Evolutionary conservation across 768 basidiomycete species (phyloP), one percentile per base, ranked within the genome.

Genomic region (Hebeloma cylindrosporum): DNA sequence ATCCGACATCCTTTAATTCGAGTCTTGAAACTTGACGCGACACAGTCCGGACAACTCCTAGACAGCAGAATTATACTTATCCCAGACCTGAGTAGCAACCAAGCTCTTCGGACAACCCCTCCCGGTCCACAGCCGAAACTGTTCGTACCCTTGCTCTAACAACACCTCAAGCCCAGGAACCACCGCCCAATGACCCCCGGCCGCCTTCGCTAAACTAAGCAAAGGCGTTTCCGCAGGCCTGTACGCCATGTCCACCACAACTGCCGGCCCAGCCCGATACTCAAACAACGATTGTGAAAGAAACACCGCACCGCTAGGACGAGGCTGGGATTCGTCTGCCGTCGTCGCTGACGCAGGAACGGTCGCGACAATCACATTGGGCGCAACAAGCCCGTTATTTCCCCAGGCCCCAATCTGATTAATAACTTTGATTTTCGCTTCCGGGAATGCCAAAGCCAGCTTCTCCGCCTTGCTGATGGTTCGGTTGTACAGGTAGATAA

Each of bases 191-290:
- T 75, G 70, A 21, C 62, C 50, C 5, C 69, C 71, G 17, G 60
- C 66, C 28, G 61, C 57, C 53, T 75, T 72, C 3, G 91, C 93
- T 10, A 95, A 65, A 40, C 63, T 60, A 18, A 97, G 66, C 43
- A 99, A 63, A 0, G 93, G 85, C 10, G 95, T 98, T 54, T 82
- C 76, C 3, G 84, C 79, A 0, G 94, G 96, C 54, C 85, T 85
- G 63, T 97, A 98, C 14, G 94, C 93, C 86, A 96, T 88, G 56
- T 99, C 96, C 8, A 98, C 75, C 8, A 93, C 85, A 1, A 85
- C 85, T n/a, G 73, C 70, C 1, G 69, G 69, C 0, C 78, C 72
- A 31, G 67, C 62, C 7, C 60, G 64, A 50, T 77, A 75, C 2
- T 66, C 62, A 52, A 92, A 85, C 16, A 96, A 59, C 9, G 71